phyloP scores from a whole-genome alignment of 257 asterid species.

The Vinca minor region DNA sequence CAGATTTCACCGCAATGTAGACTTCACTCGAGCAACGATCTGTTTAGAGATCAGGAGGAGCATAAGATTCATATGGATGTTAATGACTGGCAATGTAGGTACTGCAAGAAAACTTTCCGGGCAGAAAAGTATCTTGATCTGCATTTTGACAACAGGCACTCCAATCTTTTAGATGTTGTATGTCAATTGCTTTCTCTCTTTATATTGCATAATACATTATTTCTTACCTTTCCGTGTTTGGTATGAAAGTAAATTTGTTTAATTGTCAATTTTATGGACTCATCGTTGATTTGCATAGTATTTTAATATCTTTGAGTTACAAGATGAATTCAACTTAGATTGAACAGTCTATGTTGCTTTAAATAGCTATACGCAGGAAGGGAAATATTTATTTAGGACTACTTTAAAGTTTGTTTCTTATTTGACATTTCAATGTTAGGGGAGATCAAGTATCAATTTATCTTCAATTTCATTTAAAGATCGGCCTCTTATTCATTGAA shows the following conservation, averaged over 20 bases:
- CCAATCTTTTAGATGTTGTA: constrained; percentile 75
- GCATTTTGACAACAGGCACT: constrained; percentile 90
- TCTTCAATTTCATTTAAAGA: too few species aligned
- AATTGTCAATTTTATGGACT: neutral
- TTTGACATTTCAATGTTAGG: too few species aligned
- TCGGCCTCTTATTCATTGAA: too few species aligned
- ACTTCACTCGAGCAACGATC: constrained; percentile 71
- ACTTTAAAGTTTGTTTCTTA: too few species aligned
- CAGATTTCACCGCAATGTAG: constrained; percentile 58
- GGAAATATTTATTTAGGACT: too few species aligned
- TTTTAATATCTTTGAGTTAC: neutral
- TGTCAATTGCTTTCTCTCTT: constrained; percentile 19
- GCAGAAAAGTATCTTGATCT: constrained; percentile 81
- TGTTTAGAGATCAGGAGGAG: constrained; percentile 87
- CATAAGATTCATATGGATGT: constrained; percentile 73
- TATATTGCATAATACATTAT: neutral
- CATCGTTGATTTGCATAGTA: neutral
- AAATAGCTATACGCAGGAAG: neutral
- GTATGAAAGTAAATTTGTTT: neutral
- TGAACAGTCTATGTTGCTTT: neutral
- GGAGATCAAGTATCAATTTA: too few species aligned
- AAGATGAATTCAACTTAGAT: neutral
- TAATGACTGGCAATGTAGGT: constrained; percentile 88
- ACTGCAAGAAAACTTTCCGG: constrained; percentile 74
- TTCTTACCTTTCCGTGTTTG: neutral